Percentiles rank a stretch among this genome's conserved stretches.
These are phyloP conservation scores for Aspergillus vadensis DNA, from an alignment of 2,329 filamentous ascomycete genomes.

Conservation along the genomic window DNA sequence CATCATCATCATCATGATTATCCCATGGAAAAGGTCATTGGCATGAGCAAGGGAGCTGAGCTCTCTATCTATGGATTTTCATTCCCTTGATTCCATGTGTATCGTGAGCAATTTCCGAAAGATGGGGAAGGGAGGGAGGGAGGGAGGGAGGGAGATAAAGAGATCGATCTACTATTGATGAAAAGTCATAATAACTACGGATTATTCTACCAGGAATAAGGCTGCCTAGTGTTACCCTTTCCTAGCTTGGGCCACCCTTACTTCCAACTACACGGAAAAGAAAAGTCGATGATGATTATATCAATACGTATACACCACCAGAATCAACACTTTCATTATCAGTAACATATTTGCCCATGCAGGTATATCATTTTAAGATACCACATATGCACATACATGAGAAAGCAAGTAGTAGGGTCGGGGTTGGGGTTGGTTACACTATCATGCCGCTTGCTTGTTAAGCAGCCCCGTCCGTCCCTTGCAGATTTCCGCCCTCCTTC, in stretches of 20 bases:
- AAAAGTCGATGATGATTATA: neutral
- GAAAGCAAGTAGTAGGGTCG: neutral
- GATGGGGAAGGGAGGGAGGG: no score
- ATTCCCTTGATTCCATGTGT: neutral
- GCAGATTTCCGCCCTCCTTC: neutral
- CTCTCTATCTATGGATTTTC: neutral
- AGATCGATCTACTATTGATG: no score
- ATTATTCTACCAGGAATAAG: neutral
- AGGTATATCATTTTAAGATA: neutral
- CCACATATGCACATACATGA: neutral
- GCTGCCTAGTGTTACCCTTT: neutral
- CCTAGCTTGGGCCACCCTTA: neutral
- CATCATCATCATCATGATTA: no score
- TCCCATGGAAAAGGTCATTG: neutral
- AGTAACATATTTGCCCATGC: neutral
- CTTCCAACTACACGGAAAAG: neutral
- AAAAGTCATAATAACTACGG: no score
- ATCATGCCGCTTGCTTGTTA: neutral
- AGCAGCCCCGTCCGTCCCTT: neutral
- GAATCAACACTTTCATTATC: neutral
- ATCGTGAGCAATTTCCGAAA: neutral
- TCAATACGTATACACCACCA: no score
- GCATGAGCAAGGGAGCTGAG: constrained; percentile 1
- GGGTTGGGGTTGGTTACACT: neutral
- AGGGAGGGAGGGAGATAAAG: no score